Percentiles rank a stretch among this genome's conserved stretches.
Conservation (phyloP, 163 green algal species). For the Scenedesmus sp. region DNA sequence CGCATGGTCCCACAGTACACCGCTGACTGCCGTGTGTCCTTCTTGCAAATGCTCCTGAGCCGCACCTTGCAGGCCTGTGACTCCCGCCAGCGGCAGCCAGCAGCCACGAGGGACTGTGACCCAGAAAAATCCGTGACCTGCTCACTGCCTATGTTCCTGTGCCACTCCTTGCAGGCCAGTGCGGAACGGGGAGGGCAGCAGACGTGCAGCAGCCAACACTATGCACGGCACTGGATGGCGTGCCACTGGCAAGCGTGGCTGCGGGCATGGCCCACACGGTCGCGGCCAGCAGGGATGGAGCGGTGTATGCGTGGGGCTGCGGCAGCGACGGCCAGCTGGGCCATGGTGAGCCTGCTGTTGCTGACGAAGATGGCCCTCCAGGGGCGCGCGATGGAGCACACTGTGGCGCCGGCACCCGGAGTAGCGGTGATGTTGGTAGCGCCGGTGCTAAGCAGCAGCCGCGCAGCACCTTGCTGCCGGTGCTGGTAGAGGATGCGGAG, state of each 20-base stretch:
- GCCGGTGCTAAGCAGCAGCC: background rate
- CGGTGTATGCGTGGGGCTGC: constrained; percentile 41
- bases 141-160: background rate
- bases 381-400: no score
- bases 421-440: background rate
- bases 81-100: no score
- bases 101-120: no score
- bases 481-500: background rate
- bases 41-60: no score
- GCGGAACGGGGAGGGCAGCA: constrained; percentile 11
- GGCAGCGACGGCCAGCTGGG: constrained; percentile 34
- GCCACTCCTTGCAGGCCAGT: background rate
- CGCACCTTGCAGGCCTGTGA: no score
- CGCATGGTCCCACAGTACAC: no score
- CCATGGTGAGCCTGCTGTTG: background rate
- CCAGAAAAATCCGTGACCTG: background rate
- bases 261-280: constrained; percentile 40
- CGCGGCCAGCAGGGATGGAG: constrained; percentile 30
- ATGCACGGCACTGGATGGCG: constrained; percentile 18
- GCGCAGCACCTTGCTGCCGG: constrained; percentile 25
- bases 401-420: no score
- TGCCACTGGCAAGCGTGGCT: constrained; percentile 12
- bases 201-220: constrained; percentile 27
- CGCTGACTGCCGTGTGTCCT: no score
- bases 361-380: background rate